Percentiles rank a stretch among this genome's conserved stretches.
Evolutionary conservation across 768 basidiomycete species (phyloP).

Genomic region (Leucosporidium creatinivorum): DNA sequence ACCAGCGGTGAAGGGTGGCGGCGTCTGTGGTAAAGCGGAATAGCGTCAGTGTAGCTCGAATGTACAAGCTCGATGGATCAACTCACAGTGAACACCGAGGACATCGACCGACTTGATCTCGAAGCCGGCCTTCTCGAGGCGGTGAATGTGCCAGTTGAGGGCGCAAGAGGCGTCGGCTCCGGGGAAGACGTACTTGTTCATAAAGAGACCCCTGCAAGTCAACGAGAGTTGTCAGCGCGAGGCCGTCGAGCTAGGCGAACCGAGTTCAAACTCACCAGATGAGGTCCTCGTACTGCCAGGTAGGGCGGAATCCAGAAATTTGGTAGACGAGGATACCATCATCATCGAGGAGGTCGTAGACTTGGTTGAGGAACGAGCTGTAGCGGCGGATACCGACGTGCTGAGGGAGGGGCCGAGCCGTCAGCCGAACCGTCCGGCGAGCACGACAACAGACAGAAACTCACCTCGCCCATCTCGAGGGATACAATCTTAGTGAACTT

Average conservation of each 20-base stretch:
- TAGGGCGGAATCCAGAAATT: constrained; percentile 89
- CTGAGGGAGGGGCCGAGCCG: constrained; percentile 40
- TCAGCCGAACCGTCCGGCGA: not conserved
- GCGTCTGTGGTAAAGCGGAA: constrained; percentile 25
- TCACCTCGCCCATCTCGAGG: constrained; percentile 94
- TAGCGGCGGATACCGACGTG: constrained; percentile 96
- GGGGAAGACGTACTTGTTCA: constrained; percentile 98
- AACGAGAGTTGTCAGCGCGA: not conserved
- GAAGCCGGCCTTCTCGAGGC: constrained; percentile 76
- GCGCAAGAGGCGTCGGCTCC: constrained; percentile 95
- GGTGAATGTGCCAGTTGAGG: constrained; percentile 81
- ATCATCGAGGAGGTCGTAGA: constrained; percentile 88
- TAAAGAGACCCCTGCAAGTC: constrained; percentile 70
- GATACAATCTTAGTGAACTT: constrained; percentile 90
- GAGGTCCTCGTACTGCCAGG: constrained; percentile 98
- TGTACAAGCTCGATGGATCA: constrained; percentile 70
- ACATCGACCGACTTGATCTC: constrained; percentile 96
- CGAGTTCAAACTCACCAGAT: constrained; percentile 53
- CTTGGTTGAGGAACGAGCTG: constrained; percentile 74
- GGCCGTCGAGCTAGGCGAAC: constrained; percentile 8
- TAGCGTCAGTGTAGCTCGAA: constrained; percentile 38
- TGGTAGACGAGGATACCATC: constrained; percentile 92
- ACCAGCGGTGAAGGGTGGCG: constrained; percentile 57
- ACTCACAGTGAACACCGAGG: constrained; percentile 70
- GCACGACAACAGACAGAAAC: constrained; percentile 18